Base-by-base conservation (phyloP, 164 flowering plant genomes). In the Umbellularia californica region DNA sequence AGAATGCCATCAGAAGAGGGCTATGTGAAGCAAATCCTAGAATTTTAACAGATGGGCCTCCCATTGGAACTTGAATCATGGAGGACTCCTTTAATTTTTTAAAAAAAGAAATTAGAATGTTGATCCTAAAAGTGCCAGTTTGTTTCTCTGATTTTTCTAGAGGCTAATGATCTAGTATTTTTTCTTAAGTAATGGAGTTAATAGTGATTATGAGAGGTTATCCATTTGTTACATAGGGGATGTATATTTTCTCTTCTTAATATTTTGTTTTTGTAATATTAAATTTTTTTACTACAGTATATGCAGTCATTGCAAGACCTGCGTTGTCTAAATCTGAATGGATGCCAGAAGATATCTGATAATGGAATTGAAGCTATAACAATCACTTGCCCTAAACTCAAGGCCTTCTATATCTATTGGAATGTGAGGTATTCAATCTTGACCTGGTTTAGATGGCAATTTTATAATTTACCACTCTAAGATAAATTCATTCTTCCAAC, bases 261-360 rank as follows among this genome's bases (percentile, higher is more conserved):
- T 68, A 62, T 64, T 77, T 55, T 4, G 74, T 30, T 72, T 19
- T 20, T 63, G 2, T 68, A 58, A 51, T 72, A 65, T 9, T 47
- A 22, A 7, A 50, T 71, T 20, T 27, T 17, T 52, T 72, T 69
- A 27, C 47, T 41, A 0, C 75, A 79, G 84, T 75, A 66, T 68
- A 50, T 58, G 74, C 73, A 82, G 70, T 84, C 95, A 70, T 87
- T 91, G 79, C 73, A 79, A 76, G 81, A 85, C 33, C 80, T 95
- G 72, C 89, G 88, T 74, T 73, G 77, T 60, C 83, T 95, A 68
- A 93, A 95, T 78, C 84, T 95, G 72, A 95, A 95, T 84, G 93
- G 89, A 69, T 93, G 98, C 86, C 98, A 93, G 71, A 95, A 93
- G 87, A 90, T 95, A 28, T 87, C 95, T 50, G 97, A 95, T 77